Evolutionary conservation across 805 yeast genomes (phyloP), one percentile per base, ranked within the genome.

Genomic region (Cyberlindnera xylosilytica): DNA sequence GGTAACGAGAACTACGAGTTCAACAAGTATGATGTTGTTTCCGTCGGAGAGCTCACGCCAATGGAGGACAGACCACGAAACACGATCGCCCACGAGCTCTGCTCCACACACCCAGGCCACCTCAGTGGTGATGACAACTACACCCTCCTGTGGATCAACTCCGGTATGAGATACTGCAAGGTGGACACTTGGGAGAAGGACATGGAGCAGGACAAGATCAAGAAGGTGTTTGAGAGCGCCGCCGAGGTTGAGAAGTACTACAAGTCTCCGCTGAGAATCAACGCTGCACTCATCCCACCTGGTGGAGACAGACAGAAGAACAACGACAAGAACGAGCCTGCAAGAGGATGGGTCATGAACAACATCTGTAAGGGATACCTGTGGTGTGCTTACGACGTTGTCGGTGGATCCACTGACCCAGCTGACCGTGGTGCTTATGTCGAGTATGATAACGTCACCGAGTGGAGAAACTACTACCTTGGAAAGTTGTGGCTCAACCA

Each of bases 51-150:
- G 18, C 13, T 67, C 32, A 54, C 57, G 4, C 58, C 56, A 31
- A 44, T 56, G 38, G 19, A 40, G 45, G 52, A 50, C 26, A 34
- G 51, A 20, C 50, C 51, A 20, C 36, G 46, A 42, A 45, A 47
- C 29, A 39, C 57, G 9, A 42, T 42, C 19, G 43, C 58, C 0
- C 52, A 64, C 35, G 82, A 77, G 52, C 50, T 79, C n/a, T 79
- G 84, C 52, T 72, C 82, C 1, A 77, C 78, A 15, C 83, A 79
- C 51, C 86, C 86, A 1, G 83, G 78, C 2, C 86, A 79, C 57
- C 55, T 79, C 16, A 60, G 63, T 38, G 79, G 75, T 44, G 68
- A 64, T 39, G 81, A 76, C 54, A 56, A 68, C 39, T 62, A 62
- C 36, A 66, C 75, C 2, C 53, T 70, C 31, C 55, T 81, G 3